Evolutionary conservation across 257 asterid genomes (phyloP).

Genomic region (Solanum arcanum): DNA sequence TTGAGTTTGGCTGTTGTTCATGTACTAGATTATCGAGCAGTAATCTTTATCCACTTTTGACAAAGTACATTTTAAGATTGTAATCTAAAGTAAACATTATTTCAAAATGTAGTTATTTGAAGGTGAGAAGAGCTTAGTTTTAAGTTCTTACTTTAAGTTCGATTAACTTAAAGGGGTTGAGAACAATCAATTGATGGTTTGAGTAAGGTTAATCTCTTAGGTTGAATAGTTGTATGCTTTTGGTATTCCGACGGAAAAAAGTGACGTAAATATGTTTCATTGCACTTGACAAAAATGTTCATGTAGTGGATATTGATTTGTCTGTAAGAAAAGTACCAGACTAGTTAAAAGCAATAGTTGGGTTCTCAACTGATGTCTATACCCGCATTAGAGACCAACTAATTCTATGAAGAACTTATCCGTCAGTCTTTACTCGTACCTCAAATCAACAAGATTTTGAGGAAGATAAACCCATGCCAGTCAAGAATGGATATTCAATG

Average conservation of each 20-base stretch:
- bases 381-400: neutral
- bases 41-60: neutral
- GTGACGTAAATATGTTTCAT: neutral
- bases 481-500: neutral
- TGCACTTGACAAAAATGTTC: neutral
- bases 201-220: neutral
- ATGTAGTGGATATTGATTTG: neutral
- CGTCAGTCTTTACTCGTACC: neutral
- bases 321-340: neutral
- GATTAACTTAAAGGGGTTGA: neutral
- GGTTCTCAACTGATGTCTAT: neutral
- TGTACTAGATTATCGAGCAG: neutral
- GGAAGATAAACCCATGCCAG: neutral
- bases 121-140: neutral
- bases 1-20: neutral
- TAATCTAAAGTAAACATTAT: neutral
- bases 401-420: neutral
- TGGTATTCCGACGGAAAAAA: neutral
- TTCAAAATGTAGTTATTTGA: neutral
- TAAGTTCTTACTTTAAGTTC: neutral
- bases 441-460: neutral
- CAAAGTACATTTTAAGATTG: neutral
- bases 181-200: neutral
- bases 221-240: neutral
- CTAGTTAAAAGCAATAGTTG: neutral